These are phyloP conservation scores for Rickenella mellea DNA, from an alignment of 768 basidiomycete species.

Conservation along the genomic window DNA sequence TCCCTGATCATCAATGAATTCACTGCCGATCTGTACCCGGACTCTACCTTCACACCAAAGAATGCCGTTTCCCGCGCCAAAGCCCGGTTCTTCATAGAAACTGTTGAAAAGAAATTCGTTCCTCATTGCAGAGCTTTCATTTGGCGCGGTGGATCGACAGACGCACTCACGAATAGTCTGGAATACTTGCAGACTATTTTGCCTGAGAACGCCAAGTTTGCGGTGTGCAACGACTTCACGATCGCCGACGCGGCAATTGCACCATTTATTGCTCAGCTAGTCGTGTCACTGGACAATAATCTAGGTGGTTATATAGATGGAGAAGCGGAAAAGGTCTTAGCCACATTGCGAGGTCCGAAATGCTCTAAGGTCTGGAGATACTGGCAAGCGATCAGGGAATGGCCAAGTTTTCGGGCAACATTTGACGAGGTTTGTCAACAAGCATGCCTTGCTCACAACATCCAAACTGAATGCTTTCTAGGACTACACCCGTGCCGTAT, in stretches of 20 bases:
- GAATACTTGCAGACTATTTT: slow-evolving; percentile 42
- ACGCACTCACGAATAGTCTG: slow-evolving; percentile 30
- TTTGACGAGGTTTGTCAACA: slow-evolving; percentile 48
- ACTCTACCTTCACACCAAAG: slow-evolving; percentile 37
- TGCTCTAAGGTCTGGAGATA: slow-evolving; percentile 45
- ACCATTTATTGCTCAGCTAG: slow-evolving; percentile 51
- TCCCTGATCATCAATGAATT: slow-evolving; percentile 61
- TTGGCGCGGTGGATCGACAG: slow-evolving; percentile 26
- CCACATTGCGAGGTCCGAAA: slow-evolving; percentile 33
- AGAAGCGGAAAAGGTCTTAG: slow-evolving; percentile 34
- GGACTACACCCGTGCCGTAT: too few relatives aligned
- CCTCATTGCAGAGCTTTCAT: slow-evolving; percentile 29
- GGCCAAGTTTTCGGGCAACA: slow-evolving; percentile 46
- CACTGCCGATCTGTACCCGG: slow-evolving; percentile 48
- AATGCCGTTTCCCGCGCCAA: slow-evolving; percentile 49
- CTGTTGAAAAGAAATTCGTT: slow-evolving; percentile 35
- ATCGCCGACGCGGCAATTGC: slow-evolving; percentile 53
- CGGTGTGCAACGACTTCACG: slow-evolving; percentile 35
- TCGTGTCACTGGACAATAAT: slow-evolving; percentile 36
- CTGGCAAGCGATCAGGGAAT: slow-evolving; percentile 31
- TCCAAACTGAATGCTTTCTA: too few relatives aligned
- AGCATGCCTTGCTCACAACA: too few relatives aligned
- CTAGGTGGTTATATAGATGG: slow-evolving; percentile 41
- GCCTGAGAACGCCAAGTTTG: slow-evolving; percentile 37
- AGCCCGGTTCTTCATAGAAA: slow-evolving; percentile 55